phyloP scores from a whole-genome alignment of 345 rosid species.

The Trapa bicornis region DNA sequence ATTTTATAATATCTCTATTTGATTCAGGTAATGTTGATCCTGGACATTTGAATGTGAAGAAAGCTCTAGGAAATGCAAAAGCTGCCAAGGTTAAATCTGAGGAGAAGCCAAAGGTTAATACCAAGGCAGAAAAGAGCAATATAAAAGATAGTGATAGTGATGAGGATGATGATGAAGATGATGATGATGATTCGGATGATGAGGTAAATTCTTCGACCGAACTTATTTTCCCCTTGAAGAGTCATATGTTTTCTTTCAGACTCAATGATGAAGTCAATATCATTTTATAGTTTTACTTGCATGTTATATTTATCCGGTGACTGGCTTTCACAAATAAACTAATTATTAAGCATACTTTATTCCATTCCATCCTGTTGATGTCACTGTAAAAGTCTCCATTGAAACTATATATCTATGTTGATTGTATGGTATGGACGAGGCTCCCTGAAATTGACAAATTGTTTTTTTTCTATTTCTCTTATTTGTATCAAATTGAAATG shows the following conservation, averaged over 20 bases:
- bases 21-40: constrained; percentile 15
- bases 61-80: not conserved
- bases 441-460: not conserved
- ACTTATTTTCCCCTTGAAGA: not conserved
- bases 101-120: constrained; percentile 24
- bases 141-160: constrained; percentile 14
- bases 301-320: too few relatives aligned
- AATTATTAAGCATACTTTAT: too few relatives aligned
- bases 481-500: not conserved
- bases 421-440: not conserved
- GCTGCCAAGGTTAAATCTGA: constrained; percentile 6
- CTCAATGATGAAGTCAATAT: too few relatives aligned
- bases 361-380: too few relatives aligned
- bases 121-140: constrained; percentile 31
- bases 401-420: too few relatives aligned
- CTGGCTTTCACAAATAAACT: too few relatives aligned
- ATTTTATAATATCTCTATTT: not conserved
- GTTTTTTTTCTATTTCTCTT: not conserved
- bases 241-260: too few relatives aligned
- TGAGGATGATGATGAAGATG: constrained; percentile 25
- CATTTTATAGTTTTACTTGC: too few relatives aligned
- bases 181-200: constrained; percentile 25
- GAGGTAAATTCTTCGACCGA: not conserved
- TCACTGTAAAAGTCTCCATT: too few relatives aligned
- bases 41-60: constrained; percentile 10